Evolutionary conservation across 371 early-diverging fungal genomes (phyloP).

Genomic region (Paraphysoderma sedebokerense): DNA sequence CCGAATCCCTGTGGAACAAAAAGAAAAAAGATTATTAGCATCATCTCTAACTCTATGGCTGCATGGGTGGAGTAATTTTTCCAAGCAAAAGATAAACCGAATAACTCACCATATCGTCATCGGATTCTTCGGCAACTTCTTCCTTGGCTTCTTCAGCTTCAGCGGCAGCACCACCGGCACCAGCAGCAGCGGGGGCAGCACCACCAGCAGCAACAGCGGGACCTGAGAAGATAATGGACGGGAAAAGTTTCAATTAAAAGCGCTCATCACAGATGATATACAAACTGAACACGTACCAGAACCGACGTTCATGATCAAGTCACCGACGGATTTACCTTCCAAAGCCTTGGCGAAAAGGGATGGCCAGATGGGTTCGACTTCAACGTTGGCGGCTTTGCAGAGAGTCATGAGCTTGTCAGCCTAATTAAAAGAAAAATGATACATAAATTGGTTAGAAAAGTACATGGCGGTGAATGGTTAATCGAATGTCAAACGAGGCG

Average conservation of each 20-base stretch:
- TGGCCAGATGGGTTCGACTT: conserved; percentile 91
- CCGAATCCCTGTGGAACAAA: conserved; percentile 23
- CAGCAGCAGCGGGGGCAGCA: conserved; percentile 36
- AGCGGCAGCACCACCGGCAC: conserved; percentile 46
- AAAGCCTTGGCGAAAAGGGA: conserved; percentile 94
- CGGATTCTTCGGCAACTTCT: conserved; percentile 73
- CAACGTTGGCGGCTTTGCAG: conserved; percentile 79
- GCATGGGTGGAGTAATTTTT: not conserved
- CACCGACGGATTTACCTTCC: conserved; percentile 78
- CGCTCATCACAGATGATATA: not conserved
- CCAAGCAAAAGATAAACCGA: conserved; percentile 5
- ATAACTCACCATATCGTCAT: conserved; percentile 88
- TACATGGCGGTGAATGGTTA: not conserved
- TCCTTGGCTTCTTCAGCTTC: conserved; percentile 38
- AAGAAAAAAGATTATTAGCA: not conserved
- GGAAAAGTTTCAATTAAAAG: not conserved
- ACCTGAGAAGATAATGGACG: not conserved
- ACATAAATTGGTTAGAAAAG: not conserved
- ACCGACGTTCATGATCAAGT: conserved; percentile 84
- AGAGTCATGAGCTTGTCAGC: conserved; percentile 87
- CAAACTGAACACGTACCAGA: conserved; percentile 12
- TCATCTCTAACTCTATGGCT: not conserved
- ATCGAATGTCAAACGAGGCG: not conserved
- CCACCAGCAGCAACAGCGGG: conserved; percentile 12
- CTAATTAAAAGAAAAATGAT: conserved; percentile 32